phyloP scores from a whole-genome alignment of 169 alveolate species.

The Plasmodium inui region DNA sequence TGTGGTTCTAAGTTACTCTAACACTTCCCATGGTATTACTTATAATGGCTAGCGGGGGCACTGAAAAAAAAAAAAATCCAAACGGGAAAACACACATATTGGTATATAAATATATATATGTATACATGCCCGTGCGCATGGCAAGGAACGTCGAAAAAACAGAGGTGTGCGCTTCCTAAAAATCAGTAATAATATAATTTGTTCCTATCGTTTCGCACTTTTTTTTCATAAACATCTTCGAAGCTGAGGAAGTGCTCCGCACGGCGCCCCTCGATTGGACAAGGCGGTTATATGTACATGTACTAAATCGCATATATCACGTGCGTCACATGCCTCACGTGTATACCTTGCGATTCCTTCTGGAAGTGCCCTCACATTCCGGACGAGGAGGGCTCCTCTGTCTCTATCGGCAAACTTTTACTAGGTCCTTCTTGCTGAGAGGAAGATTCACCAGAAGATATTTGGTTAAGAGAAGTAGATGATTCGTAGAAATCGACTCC shows the following conservation, averaged over 20 bases:
- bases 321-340: not conserved
- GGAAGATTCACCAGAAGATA: not conserved
- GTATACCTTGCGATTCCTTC: not conserved
- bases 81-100: not conserved
- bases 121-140: not conserved
- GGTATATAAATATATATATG: not conserved
- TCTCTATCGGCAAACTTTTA: not conserved
- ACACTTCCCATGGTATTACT: not conserved
- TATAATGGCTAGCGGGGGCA: not conserved
- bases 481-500: slow-evolving; percentile 1
- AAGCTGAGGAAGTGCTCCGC: not conserved
- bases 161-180: not conserved
- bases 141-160: not conserved
- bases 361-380: not conserved
- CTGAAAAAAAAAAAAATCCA: not conserved
- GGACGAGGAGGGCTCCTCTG: not conserved
- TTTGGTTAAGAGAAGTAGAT: not conserved
- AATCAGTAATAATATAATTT: not conserved
- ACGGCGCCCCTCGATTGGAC: not conserved
- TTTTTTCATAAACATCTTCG: not conserved
- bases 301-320: not conserved
- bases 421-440: not conserved
- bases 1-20: not conserved
- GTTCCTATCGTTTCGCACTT: not conserved
- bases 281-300: not conserved